Evolutionary conservation across 2,329 filamentous ascomycete species (phyloP).

Genomic region (Diplocarpon mali): DNA sequence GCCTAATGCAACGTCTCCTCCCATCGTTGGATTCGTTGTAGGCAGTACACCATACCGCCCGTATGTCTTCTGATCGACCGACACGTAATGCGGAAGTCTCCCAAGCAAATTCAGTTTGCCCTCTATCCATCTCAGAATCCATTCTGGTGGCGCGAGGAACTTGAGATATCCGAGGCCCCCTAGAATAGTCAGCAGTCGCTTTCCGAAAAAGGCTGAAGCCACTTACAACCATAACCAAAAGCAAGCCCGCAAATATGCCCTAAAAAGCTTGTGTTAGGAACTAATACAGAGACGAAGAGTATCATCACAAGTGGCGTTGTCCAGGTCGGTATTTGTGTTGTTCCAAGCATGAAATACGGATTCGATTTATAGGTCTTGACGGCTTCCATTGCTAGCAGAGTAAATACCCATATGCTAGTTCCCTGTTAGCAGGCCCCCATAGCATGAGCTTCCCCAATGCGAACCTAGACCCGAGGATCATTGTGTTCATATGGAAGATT

Average conservation of each 20-base stretch:
- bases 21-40: slow-evolving; percentile 32
- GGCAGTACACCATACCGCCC: slow-evolving; percentile 86
- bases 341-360: slow-evolving; percentile 58
- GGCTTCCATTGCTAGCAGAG: slow-evolving; percentile 73
- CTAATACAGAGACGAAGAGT: slow-evolving; percentile 61
- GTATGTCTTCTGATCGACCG: slow-evolving; percentile 91
- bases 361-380: slow-evolving; percentile 76
- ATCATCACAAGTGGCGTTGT: slow-evolving; percentile 71
- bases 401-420: slow-evolving; percentile 78
- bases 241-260: slow-evolving; percentile 78
- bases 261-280: slow-evolving; percentile 72
- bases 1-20: slow-evolving; percentile 40
- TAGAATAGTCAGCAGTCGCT: slow-evolving; percentile 29
- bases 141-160: slow-evolving; percentile 81
- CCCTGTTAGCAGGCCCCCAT: slow-evolving; percentile 15
- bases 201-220: neutral
- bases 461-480: slow-evolving; percentile 75
- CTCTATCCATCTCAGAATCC: slow-evolving; percentile 79
- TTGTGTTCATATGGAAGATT: slow-evolving; percentile 58
- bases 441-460: slow-evolving; percentile 15
- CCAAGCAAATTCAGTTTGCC: slow-evolving; percentile 75
- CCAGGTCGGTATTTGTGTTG: slow-evolving; percentile 77
- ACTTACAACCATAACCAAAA: slow-evolving; percentile 77
- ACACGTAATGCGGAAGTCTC: slow-evolving; percentile 82
- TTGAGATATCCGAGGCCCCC: slow-evolving; percentile 82